These are phyloP conservation scores for Paralagenidium karlingii DNA, from an alignment of 352 stramenopile species.

Conservation along the genomic window DNA sequence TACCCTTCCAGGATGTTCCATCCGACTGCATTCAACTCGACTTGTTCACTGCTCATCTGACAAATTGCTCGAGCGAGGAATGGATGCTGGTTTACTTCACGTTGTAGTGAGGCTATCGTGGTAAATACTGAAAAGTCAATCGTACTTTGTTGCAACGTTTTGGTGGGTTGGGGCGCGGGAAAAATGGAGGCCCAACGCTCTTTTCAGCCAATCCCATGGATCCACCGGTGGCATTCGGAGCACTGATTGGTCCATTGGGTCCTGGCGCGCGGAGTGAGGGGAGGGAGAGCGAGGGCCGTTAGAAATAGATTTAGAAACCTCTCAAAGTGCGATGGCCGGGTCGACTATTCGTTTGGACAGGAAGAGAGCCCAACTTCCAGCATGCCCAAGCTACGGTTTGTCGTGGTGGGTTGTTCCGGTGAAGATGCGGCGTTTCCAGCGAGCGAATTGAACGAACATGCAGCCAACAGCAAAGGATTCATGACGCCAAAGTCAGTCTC, in stretches of 20 bases:
- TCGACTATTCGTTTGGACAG: neutral
- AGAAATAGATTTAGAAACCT: neutral
- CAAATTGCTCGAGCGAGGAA: too few species aligned
- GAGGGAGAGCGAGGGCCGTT: neutral
- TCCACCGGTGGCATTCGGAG: neutral
- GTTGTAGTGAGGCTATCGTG: too few species aligned
- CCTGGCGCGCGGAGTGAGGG: neutral
- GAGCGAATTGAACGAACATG: constrained; percentile 74
- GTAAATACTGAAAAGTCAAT: too few species aligned
- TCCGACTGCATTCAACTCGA: constrained; percentile 62
- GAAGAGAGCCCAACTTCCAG: too few species aligned
- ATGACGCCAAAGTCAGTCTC: constrained; percentile 59
- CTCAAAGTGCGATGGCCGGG: neutral
- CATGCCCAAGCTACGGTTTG: constrained; percentile 81
- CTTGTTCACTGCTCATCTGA: too few species aligned
- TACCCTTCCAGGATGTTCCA: constrained; percentile 81
- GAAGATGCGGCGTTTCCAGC: constrained; percentile 81
- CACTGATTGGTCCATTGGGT: neutral
- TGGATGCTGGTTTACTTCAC: too few species aligned
- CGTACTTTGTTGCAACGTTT: too few species aligned
- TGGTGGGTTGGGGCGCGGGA: too few species aligned
- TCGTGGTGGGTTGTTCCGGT: constrained; percentile 72
- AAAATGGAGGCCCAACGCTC: too few species aligned
- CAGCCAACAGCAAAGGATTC: constrained; percentile 37
- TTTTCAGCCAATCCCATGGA: too few species aligned